phyloP scores from a whole-genome alignment of 257 asterid genomes.

The Plectranthus barbatus region DNA sequence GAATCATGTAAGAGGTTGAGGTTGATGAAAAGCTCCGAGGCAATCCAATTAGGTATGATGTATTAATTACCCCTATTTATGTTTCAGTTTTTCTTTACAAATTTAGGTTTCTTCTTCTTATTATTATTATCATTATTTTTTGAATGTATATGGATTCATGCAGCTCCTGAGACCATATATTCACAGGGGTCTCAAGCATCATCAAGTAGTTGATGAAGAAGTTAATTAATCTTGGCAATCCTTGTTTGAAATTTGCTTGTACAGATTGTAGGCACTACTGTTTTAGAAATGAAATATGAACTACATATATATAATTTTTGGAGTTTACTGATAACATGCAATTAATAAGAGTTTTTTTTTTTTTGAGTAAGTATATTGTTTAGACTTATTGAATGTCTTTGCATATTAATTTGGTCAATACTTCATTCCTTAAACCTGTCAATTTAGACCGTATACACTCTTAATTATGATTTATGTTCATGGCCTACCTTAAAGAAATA shows the following conservation, averaged over 20 bases:
- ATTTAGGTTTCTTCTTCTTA: too few species aligned
- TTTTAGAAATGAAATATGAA: not conserved
- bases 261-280: not conserved
- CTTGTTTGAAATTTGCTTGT: slow-evolving; percentile 12
- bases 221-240: not conserved
- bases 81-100: too few species aligned
- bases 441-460: too few species aligned
- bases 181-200: slow-evolving; percentile 28
- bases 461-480: too few species aligned
- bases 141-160: not conserved
- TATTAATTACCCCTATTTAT: too few species aligned
- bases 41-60: slow-evolving; percentile 19
- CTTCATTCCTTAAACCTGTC: too few species aligned
- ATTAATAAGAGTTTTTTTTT: too few species aligned
- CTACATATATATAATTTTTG: not conserved
- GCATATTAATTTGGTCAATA: too few species aligned
- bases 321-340: not conserved
- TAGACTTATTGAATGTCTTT: too few species aligned
- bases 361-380: too few species aligned
- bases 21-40: slow-evolving; percentile 52
- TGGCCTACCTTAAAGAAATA: too few species aligned
- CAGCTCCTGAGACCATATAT: slow-evolving; percentile 29
- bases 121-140: not conserved
- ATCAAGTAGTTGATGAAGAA: slow-evolving; percentile 10
- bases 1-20: slow-evolving; percentile 61